phyloP scores from a whole-genome alignment of 78 protist species.

The Dictyostelium firmibasis region DNA sequence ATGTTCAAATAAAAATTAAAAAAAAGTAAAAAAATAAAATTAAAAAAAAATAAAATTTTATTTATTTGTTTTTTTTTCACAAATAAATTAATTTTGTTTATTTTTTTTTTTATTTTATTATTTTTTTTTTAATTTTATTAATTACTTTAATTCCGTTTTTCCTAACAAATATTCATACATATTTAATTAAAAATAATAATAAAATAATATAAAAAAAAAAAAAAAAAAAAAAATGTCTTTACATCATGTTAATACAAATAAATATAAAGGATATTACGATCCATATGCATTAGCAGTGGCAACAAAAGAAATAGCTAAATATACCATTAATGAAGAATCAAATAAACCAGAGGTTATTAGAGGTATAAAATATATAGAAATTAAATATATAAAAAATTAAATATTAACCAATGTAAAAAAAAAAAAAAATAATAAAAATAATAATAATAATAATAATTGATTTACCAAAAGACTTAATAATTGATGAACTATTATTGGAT shows the following conservation, averaged over 20 bases:
- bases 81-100: too few relatives aligned
- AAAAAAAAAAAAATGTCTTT: not conserved
- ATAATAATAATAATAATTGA: not conserved
- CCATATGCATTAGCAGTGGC: not conserved
- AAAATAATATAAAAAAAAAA: too few relatives aligned
- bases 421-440: not conserved
- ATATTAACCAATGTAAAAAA: not conserved
- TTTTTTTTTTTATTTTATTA: too few relatives aligned
- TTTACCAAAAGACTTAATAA: not conserved
- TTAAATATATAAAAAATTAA: not conserved
- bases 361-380: not conserved
- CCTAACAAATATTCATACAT: not conserved
- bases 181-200: too few relatives aligned
- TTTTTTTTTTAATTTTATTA: too few relatives aligned
- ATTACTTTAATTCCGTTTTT: too few relatives aligned
- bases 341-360: not conserved
- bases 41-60: too few relatives aligned
- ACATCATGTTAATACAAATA: not conserved
- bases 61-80: too few relatives aligned
- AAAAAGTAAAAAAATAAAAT: too few relatives aligned
- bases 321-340: not conserved
- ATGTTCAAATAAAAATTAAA: too few relatives aligned
- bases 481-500: constrained; percentile 1
- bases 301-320: not conserved
- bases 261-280: not conserved